Conservation (phyloP, 2,329 filamentous ascomycete species). For the Thielaviopsis euricoi region DNA sequence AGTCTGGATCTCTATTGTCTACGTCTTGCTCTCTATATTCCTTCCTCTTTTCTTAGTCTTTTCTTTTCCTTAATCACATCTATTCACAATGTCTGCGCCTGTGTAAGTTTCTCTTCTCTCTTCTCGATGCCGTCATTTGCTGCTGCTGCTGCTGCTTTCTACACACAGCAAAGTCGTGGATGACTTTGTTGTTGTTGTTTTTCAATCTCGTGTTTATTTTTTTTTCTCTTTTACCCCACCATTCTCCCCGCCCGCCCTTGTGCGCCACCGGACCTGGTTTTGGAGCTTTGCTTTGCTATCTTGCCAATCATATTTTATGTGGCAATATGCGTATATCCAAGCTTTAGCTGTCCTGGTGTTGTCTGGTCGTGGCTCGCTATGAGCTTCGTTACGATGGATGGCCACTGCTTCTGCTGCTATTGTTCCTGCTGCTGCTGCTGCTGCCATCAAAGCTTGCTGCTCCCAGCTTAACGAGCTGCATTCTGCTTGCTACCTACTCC, state of each 20-base stretch:
- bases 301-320: not conserved
- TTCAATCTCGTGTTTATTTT: not conserved
- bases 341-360: not conserved
- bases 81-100: constrained; percentile 44
- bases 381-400: too few relatives aligned
- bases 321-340: not conserved
- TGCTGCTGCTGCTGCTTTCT: not conserved
- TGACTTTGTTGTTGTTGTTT: not conserved
- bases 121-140: not conserved
- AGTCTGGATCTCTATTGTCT: constrained; percentile 5
- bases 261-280: not conserved
- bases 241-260: constrained; percentile 25
- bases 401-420: too few relatives aligned
- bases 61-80: constrained; percentile 1
- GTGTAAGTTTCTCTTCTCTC: constrained; percentile 37
- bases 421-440: constrained; percentile 20
- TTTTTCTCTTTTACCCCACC: constrained; percentile 12
- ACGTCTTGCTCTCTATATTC: not conserved
- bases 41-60: not conserved
- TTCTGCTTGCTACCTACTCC: constrained; percentile 16
- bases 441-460: not conserved
- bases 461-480: constrained; percentile 30
- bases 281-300: not conserved
- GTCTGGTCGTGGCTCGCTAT: too few relatives aligned
- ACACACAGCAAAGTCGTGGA: too few relatives aligned